Conservation (phyloP, 1,139 yeast species). For the Diutina sp. region DNA sequence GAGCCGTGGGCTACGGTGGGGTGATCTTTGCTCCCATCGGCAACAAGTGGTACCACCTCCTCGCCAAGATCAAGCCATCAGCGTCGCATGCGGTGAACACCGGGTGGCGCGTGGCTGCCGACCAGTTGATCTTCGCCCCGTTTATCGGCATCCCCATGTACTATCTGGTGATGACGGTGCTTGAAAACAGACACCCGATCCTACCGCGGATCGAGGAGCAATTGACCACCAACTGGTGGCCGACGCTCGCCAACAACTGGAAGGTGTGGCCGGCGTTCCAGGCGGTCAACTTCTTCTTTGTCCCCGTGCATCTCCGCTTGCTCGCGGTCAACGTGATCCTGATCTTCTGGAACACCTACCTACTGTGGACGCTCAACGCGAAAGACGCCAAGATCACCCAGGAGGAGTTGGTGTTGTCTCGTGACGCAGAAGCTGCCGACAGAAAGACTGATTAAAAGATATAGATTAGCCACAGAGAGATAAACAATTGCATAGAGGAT, state of each 20-base stretch:
- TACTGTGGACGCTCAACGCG: neutral
- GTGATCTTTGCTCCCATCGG: slow-evolving; percentile 31
- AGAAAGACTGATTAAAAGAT: neutral
- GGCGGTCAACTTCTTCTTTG: slow-evolving; percentile 50
- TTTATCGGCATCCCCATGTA: slow-evolving; percentile 54
- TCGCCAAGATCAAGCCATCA: slow-evolving; percentile 11
- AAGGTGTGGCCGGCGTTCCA: slow-evolving; percentile 82
- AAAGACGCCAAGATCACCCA: neutral
- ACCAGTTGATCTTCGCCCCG: slow-evolving; percentile 74
- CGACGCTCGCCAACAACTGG: slow-evolving; percentile 64
- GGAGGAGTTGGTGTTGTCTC: neutral
- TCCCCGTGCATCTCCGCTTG: slow-evolving; percentile 60
- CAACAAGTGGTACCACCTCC: slow-evolving; percentile 25
- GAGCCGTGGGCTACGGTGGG: slow-evolving; percentile 26
- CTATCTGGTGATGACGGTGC: slow-evolving; percentile 49
- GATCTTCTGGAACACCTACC: slow-evolving; percentile 71
- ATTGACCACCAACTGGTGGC: slow-evolving; percentile 38
- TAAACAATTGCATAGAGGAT: neutral
- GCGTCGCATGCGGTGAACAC: slow-evolving; percentile 11
- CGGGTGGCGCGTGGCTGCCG: slow-evolving; percentile 43
- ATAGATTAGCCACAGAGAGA: neutral
- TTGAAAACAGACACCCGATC: slow-evolving; percentile 28
- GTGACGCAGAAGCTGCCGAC: neutral
- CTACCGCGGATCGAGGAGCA: slow-evolving; percentile 20
- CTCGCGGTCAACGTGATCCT: slow-evolving; percentile 60